A percentile compares a stretch with the other conserved stretches of the same genome.
These are phyloP conservation scores for Botrytis galanthina DNA, from an alignment of 2,329 filamentous ascomycete genomes.

Conservation along the genomic window DNA sequence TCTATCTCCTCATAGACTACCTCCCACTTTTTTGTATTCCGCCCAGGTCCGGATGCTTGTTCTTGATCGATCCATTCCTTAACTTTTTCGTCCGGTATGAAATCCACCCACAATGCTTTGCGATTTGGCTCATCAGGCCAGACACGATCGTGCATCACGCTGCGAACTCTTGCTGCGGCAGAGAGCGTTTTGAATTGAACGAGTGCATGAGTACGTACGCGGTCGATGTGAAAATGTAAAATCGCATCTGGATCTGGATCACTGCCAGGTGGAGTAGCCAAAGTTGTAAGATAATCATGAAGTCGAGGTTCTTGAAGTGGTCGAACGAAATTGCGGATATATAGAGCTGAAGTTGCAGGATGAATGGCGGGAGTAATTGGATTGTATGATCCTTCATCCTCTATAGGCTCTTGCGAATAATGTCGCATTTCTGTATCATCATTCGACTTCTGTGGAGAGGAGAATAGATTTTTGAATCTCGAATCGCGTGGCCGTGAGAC, in stretches of 20 bases:
- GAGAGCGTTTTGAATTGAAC: constrained; percentile 66
- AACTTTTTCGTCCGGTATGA: constrained; percentile 74
- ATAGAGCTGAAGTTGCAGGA: constrained; percentile 72
- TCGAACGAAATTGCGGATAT: constrained; percentile 88
- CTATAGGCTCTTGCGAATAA: constrained; percentile 22
- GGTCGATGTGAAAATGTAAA: constrained; percentile 73
- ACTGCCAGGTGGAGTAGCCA: constrained; percentile 60
- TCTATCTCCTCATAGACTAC: constrained; percentile 63
- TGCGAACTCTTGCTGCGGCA: constrained; percentile 74
- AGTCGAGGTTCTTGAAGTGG: constrained; percentile 71
- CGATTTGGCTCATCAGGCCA: constrained; percentile 88
- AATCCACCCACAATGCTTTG: constrained; percentile 85
- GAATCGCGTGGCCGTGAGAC: constrained; percentile 39
- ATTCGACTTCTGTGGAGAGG: constrained; percentile 11
- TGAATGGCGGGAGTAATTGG: constrained; percentile 59
- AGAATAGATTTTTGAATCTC: constrained; percentile 48
- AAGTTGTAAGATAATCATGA: constrained; percentile 63
- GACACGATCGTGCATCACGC: constrained; percentile 70
- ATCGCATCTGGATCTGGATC: constrained; percentile 56
- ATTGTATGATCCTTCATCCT: constrained; percentile 32
- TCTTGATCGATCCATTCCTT: constrained; percentile 72
- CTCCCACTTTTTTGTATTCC: constrained; percentile 61
- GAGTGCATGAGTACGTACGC: constrained; percentile 85
- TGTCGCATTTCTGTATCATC: constrained; percentile 24
- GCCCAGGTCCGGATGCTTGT: constrained; percentile 44